These are phyloP conservation scores for Tetrapisispora nanseiensis DNA, from an alignment of 805 yeast genomes.

Conservation along the genomic window DNA sequence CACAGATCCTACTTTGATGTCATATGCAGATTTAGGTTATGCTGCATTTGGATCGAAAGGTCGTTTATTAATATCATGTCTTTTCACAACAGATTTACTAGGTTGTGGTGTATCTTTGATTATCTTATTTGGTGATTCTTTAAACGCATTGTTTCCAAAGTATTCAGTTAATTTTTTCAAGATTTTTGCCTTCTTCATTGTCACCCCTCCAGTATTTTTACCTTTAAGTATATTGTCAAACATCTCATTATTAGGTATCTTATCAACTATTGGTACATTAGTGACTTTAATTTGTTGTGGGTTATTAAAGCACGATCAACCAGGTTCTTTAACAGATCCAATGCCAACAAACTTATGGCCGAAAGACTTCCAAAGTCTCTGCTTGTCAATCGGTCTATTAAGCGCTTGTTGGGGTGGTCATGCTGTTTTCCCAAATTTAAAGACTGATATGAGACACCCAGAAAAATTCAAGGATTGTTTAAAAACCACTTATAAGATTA, in stretches of 20 bases:
- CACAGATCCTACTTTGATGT: slow-evolving; percentile 68
- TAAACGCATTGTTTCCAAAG: slow-evolving; percentile 54
- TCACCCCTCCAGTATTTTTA: slow-evolving; percentile 74
- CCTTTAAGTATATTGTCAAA: slow-evolving; percentile 68
- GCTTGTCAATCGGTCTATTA: slow-evolving; percentile 55
- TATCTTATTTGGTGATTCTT: slow-evolving; percentile 77
- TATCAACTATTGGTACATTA: slow-evolving; percentile 59
- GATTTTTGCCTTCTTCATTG: slow-evolving; percentile 51
- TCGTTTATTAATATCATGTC: slow-evolving; percentile 57
- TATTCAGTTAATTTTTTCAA: slow-evolving; percentile 50
- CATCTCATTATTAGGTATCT: slow-evolving; percentile 59
- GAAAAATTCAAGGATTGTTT: slow-evolving; percentile 44
- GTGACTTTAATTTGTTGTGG: slow-evolving; percentile 54
- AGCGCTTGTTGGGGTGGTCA: slow-evolving; percentile 85
- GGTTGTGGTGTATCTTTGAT: slow-evolving; percentile 78
- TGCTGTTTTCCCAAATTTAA: slow-evolving; percentile 67
- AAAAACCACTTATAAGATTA: slow-evolving; percentile 48
- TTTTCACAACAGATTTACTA: slow-evolving; percentile 67
- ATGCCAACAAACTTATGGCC: slow-evolving; percentile 68
- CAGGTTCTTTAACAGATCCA: slow-evolving; percentile 63
- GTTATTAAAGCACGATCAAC: slow-evolving; percentile 44
- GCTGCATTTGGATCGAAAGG: slow-evolving; percentile 78
- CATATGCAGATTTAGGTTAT: slow-evolving; percentile 82
- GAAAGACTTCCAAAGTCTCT: slow-evolving; percentile 36
- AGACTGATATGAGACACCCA: slow-evolving; percentile 64